Percentiles rank a stretch among this genome's conserved stretches.
phyloP scores from a whole-genome alignment of 2,329 filamentous ascomycete species.

The Metarhizium robertsii region DNA sequence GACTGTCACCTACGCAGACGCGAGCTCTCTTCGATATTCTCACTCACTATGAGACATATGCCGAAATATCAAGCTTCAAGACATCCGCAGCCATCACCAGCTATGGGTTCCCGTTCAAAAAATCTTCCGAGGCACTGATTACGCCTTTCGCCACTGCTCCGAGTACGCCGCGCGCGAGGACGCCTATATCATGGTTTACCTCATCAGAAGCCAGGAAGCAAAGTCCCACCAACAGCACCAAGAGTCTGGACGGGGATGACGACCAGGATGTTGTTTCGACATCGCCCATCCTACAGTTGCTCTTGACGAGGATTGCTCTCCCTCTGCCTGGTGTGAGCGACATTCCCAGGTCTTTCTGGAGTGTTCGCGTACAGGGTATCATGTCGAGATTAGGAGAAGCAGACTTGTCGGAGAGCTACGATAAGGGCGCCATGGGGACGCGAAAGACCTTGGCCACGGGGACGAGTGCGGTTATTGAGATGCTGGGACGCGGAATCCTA shows the following conservation, averaged over 20 bases:
- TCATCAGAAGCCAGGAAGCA: neutral
- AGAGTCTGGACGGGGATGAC: slow-evolving; percentile 8
- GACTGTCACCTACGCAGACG: slow-evolving; percentile 26
- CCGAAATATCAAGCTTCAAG: slow-evolving; percentile 66
- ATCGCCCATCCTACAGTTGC: slow-evolving; percentile 57
- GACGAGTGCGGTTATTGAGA: slow-evolving; percentile 59
- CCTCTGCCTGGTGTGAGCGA: slow-evolving; percentile 56
- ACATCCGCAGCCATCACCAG: slow-evolving; percentile 50
- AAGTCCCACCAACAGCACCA: neutral
- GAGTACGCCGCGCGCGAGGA: slow-evolving; percentile 18
- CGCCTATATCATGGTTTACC: slow-evolving; percentile 12
- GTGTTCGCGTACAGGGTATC: slow-evolving; percentile 47
- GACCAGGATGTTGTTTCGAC: slow-evolving; percentile 29
- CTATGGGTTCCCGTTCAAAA: slow-evolving; percentile 62
- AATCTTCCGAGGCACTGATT: slow-evolving; percentile 10
- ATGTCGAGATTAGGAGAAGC: slow-evolving; percentile 54
- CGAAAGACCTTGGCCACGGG: slow-evolving; percentile 68
- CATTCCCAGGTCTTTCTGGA: slow-evolving; percentile 57
- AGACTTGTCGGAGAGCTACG: slow-evolving; percentile 71
- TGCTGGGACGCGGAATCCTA: slow-evolving; percentile 55
- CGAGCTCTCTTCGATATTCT: slow-evolving; percentile 51
- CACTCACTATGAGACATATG: slow-evolving; percentile 49
- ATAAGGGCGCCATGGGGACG: slow-evolving; percentile 65
- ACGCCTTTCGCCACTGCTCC: slow-evolving; percentile 16
- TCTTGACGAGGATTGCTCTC: slow-evolving; percentile 57